phyloP scores from a whole-genome alignment of 495 filamentous ascomycete genomes.

The Penicillium ucsense region DNA sequence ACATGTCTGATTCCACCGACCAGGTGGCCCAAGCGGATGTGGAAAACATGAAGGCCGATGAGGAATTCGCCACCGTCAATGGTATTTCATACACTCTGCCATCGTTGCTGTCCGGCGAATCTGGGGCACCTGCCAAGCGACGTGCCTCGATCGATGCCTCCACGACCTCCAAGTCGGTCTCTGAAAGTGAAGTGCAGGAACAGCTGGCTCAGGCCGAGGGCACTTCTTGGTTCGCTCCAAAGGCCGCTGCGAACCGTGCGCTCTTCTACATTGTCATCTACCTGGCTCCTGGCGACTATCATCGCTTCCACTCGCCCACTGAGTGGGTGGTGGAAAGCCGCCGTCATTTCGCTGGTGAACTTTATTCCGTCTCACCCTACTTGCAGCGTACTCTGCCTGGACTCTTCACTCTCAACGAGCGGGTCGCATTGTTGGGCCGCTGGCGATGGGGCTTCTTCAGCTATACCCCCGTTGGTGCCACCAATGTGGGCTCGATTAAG shows the following conservation, averaged over 20 bases:
- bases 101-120: constrained; percentile 68
- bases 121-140: constrained; percentile 18
- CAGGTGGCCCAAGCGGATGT: constrained; percentile 23
- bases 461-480: constrained; percentile 91
- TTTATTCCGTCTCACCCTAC: constrained; percentile 92
- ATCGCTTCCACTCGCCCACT: constrained; percentile 91
- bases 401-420: constrained; percentile 92
- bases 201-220: constrained; percentile 67
- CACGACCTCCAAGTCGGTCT: constrained; percentile 50
- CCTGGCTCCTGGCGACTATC: constrained; percentile 96
- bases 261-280: constrained; percentile 95
- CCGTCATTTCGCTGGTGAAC: constrained; percentile 91
- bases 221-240: constrained; percentile 67
- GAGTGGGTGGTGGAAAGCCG: constrained; percentile 89
- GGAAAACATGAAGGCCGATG: constrained; percentile 57
- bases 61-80: constrained; percentile 92
- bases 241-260: constrained; percentile 46
- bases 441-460: constrained; percentile 98
- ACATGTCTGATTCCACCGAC: constrained; percentile 22
- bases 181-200: constrained; percentile 72
- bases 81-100: constrained; percentile 96
- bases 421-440: constrained; percentile 83
- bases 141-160: constrained; percentile 50
- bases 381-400: constrained; percentile 84
- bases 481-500: constrained; percentile 96